Evolutionary conservation across 139 green algal species (phyloP), one percentile per base, ranked within the genome.

Genomic region (Haematococcus lacustris): DNA sequence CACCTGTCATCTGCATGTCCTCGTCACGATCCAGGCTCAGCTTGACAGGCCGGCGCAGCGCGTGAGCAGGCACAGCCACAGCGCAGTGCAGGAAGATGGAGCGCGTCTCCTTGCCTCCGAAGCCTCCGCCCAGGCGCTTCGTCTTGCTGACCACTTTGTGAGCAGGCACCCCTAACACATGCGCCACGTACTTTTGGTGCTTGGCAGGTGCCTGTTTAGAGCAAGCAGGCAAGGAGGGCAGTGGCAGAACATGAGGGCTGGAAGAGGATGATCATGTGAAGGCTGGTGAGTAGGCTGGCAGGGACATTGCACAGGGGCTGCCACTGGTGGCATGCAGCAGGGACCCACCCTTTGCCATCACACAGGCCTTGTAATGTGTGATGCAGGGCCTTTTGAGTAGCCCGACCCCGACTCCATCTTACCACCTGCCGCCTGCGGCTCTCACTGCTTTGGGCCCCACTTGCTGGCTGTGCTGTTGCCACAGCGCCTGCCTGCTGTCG

Each of bases 101-200:
- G 61, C 94, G 86, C 0, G 92, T 94, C 87, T 98, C 94, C 82
- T 98, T 98, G 76, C 94, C 94, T n/a, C 94, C 94, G 73, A 98
- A 98, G 3, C 93, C 94, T 43, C 94, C 94, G 50, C 94, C 94
- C 26, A 98, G 78, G 43, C 94, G 88, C 82, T 98, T 98, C 35
- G 90, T 92, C 50, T 89, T 87, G 77, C 80, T 87, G 3, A 96
- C 83, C 64, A 70, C 64, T 7, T 35, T 96, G 86, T 97, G 78
- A 43, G 77, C 71, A 3, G 94, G 91, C 1, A 98, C 71, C n/a
- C 88, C 90, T 67, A 98, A 81, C 40, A 88, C 85, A 30, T 78
- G 40, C 2, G 90, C 75, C 32, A 97, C 80, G 51, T 77, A 84
- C 50, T 87, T 80, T 71, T 98, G 93, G 78, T 97, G 91, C 69